A percentile compares a stretch with the other conserved stretches of the same genome.
Evolutionary conservation across 2,329 filamentous ascomycete genomes (phyloP).

Genomic region (Calonectria pteridis): DNA sequence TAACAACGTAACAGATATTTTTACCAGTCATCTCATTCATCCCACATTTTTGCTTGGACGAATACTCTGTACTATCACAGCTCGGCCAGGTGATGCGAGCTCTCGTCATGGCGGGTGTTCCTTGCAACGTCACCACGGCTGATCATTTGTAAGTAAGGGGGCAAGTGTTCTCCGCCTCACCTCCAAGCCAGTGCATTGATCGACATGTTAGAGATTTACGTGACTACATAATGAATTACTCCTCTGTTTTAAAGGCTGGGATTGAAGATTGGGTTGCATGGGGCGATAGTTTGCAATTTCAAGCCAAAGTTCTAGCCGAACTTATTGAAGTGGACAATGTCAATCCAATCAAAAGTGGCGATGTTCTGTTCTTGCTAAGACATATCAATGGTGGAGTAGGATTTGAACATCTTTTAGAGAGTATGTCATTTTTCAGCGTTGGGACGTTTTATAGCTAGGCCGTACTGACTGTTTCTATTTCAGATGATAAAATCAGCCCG

Average conservation of each 20-base stretch:
- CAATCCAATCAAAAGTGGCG: background rate
- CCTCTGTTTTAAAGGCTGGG: no score
- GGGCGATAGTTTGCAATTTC: background rate
- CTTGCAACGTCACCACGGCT: background rate
- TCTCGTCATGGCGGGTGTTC: background rate
- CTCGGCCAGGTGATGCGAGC: background rate
- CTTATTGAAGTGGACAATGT: background rate
- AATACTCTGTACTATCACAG: background rate
- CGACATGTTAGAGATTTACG: background rate
- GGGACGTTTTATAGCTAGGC: background rate
- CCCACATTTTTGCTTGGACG: background rate
- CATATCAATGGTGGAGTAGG: background rate
- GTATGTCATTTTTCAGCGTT: background rate
- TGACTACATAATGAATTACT: background rate
- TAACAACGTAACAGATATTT: background rate
- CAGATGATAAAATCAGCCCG: background rate
- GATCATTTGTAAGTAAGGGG: background rate
- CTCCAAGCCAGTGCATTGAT: background rate
- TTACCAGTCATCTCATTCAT: background rate
- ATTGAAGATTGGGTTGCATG: background rate
- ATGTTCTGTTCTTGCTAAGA: background rate
- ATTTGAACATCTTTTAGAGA: background rate
- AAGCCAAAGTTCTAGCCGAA: background rate
- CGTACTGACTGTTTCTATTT: background rate
- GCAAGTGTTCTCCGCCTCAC: background rate